Evolutionary conservation across 495 filamentous ascomycete species (phyloP).

Genomic region (Glarea lozoyensis): DNA sequence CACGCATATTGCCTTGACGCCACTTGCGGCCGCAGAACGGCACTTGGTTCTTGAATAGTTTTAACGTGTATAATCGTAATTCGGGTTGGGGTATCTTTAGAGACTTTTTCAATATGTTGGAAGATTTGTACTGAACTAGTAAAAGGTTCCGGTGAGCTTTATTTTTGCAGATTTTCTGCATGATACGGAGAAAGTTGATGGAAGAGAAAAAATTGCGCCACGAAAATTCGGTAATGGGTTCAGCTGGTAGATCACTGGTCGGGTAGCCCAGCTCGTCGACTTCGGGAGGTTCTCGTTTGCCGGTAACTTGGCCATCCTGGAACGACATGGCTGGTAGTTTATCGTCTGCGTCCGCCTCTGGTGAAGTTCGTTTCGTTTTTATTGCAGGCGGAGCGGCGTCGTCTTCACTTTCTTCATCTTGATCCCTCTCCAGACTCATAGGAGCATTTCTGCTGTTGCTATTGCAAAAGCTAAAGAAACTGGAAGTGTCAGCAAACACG

Average conservation of each 20-base stretch:
- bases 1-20: conserved; percentile 96
- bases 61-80: conserved; percentile 87
- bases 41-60: conserved; percentile 96
- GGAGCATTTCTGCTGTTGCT: conserved; percentile 15
- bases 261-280: conserved; percentile 86
- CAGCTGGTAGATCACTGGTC: conserved; percentile 49
- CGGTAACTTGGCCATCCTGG: conserved; percentile 21
- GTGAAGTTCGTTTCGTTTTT: conserved; percentile 25
- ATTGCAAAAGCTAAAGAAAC: conserved; percentile 86
- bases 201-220: conserved; percentile 89
- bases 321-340: conserved; percentile 26
- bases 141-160: conserved; percentile 91
- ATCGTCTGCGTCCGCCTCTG: conserved; percentile 11
- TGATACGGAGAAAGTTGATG: conserved; percentile 88
- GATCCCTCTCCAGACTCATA: not conserved
- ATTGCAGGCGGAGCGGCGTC: conserved; percentile 83
- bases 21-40: conserved; percentile 97
- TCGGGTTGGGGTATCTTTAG: conserved; percentile 84
- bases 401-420: conserved; percentile 39
- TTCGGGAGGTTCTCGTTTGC: conserved; percentile 49
- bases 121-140: conserved; percentile 89
- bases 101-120: conserved; percentile 76
- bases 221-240: conserved; percentile 82
- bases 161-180: conserved; percentile 93
- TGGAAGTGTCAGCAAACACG: conserved; percentile 21